Conservation (phyloP, 2,329 filamentous ascomycete genomes). For the Hirsutella minnesotensis region DNA sequence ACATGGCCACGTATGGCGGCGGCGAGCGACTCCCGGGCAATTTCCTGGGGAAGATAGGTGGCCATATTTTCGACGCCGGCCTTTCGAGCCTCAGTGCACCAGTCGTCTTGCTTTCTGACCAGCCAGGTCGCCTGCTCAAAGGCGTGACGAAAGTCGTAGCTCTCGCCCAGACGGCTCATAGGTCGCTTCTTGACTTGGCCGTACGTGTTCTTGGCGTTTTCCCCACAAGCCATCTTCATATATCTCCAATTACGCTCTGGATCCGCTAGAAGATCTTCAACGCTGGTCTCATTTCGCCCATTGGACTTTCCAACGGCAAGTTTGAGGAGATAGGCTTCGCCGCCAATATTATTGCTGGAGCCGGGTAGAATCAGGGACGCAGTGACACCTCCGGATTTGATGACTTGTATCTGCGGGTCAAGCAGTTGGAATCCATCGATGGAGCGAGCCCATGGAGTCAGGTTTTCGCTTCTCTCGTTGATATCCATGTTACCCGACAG, state of each 20-base stretch:
- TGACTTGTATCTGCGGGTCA: slow-evolving; percentile 54
- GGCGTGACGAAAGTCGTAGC: slow-evolving; percentile 56
- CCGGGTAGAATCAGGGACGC: slow-evolving; percentile 56
- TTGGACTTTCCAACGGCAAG: slow-evolving; percentile 49
- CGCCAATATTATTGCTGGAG: slow-evolving; percentile 62
- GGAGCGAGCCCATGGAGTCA: slow-evolving; percentile 56
- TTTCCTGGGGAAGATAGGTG: slow-evolving; percentile 48
- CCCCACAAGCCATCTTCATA: slow-evolving; percentile 68
- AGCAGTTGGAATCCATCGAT: slow-evolving; percentile 53
- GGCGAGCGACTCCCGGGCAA: slow-evolving; percentile 50
- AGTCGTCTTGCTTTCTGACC: slow-evolving; percentile 52
- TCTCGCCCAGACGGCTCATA: slow-evolving; percentile 53
- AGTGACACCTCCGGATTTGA: slow-evolving; percentile 63
- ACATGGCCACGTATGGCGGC: slow-evolving; percentile 57
- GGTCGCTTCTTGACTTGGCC: slow-evolving; percentile 41
- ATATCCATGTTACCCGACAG: slow-evolving; percentile 43
- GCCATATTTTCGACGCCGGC: slow-evolving; percentile 37
- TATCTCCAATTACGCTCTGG: slow-evolving; percentile 55
- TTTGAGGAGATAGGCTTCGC: slow-evolving; percentile 59
- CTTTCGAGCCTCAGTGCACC: slow-evolving; percentile 46
- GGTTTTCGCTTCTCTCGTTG: slow-evolving; percentile 52
- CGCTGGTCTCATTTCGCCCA: slow-evolving; percentile 51
- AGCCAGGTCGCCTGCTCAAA: slow-evolving; percentile 50
- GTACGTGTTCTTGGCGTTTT: slow-evolving; percentile 55
- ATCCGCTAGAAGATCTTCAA: slow-evolving; percentile 51